Evolutionary conservation across 164 flowering plant species (phyloP).

Genomic region (Kingdonia uniflora): DNA sequence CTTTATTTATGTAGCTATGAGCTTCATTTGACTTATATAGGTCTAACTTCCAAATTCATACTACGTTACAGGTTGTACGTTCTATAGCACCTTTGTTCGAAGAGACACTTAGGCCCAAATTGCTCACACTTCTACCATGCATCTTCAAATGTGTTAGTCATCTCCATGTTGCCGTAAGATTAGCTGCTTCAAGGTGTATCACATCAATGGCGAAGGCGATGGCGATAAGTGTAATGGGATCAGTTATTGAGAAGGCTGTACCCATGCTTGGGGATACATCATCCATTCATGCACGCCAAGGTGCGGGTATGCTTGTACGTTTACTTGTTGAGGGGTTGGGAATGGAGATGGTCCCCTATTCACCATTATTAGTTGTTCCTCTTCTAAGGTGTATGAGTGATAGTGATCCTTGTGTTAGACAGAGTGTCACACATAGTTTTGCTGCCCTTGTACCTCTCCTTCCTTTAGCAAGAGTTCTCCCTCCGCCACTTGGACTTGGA

Average conservation of each 20-base stretch:
- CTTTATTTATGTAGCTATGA: too few relatives aligned
- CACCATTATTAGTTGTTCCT: slow-evolving; percentile 86
- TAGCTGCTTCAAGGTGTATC: slow-evolving; percentile 94
- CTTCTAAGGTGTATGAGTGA: slow-evolving; percentile 97
- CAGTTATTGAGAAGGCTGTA: slow-evolving; percentile 67
- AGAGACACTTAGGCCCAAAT: slow-evolving; percentile 43
- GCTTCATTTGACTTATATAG: too few relatives aligned
- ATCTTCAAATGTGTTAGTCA: slow-evolving; percentile 77
- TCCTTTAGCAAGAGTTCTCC: slow-evolving; percentile 86
- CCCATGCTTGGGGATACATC: slow-evolving; percentile 72
- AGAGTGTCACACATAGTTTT: slow-evolving; percentile 94
- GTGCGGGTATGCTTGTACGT: slow-evolving; percentile 94
- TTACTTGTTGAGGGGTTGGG: slow-evolving; percentile 89
- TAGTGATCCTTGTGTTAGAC: slow-evolving; percentile 77
- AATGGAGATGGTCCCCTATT: slow-evolving; percentile 81
- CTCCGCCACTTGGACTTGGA: slow-evolving; percentile 63
- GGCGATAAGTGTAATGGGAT: slow-evolving; percentile 65
- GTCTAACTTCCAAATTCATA: neutral
- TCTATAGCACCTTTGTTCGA: slow-evolving; percentile 72
- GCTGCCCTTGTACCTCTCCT: slow-evolving; percentile 99
- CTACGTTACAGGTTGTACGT: slow-evolving; percentile 54
- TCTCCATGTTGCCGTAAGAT: slow-evolving; percentile 83
- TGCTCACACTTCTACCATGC: slow-evolving; percentile 81
- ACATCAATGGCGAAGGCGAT: slow-evolving; percentile 89
- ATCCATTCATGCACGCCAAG: slow-evolving; percentile 81